Evolutionary conservation across 2,329 filamentous ascomycete genomes (phyloP).

Genomic region (Tolypocladium sp.): DNA sequence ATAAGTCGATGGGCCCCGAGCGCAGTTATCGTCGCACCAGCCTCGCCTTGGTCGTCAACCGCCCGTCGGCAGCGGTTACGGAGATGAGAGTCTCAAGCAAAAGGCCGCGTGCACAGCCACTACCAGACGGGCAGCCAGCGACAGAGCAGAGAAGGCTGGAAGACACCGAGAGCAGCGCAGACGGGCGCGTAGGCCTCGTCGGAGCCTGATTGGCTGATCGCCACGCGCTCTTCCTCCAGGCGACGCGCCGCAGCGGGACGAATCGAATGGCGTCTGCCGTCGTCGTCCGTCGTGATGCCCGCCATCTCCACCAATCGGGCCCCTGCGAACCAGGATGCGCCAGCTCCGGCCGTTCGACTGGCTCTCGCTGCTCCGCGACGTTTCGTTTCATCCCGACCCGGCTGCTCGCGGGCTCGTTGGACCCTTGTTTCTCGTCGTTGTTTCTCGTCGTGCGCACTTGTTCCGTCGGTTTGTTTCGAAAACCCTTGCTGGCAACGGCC

Average conservation of each 20-base stretch:
- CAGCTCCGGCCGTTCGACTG: not conserved
- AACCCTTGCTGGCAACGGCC: not conserved
- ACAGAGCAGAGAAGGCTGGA: not conserved
- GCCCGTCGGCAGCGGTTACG: constrained; percentile 11
- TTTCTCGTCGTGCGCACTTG: too few relatives aligned
- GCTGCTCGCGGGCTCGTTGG: not conserved
- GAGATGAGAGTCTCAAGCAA: constrained; percentile 9
- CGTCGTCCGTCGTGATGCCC: too few relatives aligned
- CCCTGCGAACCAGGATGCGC: not conserved
- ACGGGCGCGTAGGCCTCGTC: not conserved
- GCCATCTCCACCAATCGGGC: not conserved
- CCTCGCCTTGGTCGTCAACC: not conserved
- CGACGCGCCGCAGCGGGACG: not conserved
- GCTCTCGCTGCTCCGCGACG: not conserved
- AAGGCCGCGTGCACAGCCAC: not conserved
- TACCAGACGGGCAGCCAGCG: too few relatives aligned
- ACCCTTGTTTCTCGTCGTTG: not conserved
- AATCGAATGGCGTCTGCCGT: not conserved
- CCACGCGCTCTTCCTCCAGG: not conserved
- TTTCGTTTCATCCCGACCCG: not conserved
- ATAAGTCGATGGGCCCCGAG: too few relatives aligned
- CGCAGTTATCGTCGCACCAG: not conserved
- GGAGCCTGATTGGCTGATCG: not conserved
- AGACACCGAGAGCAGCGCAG: not conserved
- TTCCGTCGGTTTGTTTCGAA: not conserved